phyloP scores from a whole-genome alignment of 2,329 filamentous ascomycete genomes.

The Pseudogymnoascus sp. region DNA sequence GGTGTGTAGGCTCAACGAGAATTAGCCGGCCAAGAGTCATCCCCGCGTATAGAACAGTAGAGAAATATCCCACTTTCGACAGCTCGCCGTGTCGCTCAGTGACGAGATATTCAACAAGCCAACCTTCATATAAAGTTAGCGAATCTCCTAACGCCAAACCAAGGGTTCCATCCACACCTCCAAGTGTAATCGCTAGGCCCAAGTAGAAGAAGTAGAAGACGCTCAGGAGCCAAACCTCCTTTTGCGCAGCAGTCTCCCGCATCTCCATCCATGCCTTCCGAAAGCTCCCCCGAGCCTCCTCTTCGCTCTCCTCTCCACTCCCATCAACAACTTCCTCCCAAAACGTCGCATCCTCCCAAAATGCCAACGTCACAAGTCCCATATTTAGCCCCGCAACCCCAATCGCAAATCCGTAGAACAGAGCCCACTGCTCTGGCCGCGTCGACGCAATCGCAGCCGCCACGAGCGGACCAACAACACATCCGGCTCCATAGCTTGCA shows the following conservation, averaged over 20 bases:
- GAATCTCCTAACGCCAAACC: neutral
- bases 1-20: conserved; percentile 49
- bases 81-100: conserved; percentile 49
- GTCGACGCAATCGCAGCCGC: conserved; percentile 41
- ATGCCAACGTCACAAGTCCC: conserved; percentile 37
- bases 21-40: conserved; percentile 46
- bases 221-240: conserved; percentile 48
- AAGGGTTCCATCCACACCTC: conserved; percentile 21
- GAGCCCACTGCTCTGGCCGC: conserved; percentile 37
- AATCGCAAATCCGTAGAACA: conserved; percentile 49
- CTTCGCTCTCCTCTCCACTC: conserved; percentile 9
- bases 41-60: conserved; percentile 51
- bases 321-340: conserved; percentile 8
- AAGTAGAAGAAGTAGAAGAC: conserved; percentile 58
- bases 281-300: conserved; percentile 21
- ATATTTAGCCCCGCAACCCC: conserved; percentile 45
- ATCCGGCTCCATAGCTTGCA: conserved; percentile 46
- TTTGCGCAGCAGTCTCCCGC: conserved; percentile 35
- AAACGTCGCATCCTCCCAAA: conserved; percentile 32
- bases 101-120: conserved; percentile 58
- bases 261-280: conserved; percentile 35
- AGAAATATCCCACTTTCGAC: conserved; percentile 51
- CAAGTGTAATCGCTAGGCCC: conserved; percentile 44
- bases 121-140: conserved; percentile 33
- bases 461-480: conserved; percentile 47